Conservation (phyloP, 2,329 filamentous ascomycete species). For the Aspergillus terreus region DNA sequence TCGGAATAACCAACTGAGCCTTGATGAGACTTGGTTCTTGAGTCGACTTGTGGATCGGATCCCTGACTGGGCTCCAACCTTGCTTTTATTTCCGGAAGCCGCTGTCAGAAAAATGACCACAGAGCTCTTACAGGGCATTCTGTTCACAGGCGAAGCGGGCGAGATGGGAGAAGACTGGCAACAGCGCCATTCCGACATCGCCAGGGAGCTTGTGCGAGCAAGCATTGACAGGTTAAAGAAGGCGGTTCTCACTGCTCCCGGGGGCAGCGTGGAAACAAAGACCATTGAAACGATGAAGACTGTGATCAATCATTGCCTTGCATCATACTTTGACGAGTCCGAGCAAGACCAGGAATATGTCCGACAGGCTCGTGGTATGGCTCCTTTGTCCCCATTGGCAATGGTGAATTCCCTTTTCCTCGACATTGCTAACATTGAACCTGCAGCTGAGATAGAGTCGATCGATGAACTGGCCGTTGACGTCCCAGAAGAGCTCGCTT, state of each 20-base stretch:
- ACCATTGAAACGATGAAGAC: conserved; percentile 33
- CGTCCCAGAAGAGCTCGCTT: conserved; percentile 36
- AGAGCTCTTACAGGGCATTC: conserved; percentile 38
- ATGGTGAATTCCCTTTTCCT: background rate
- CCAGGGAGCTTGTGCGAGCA: conserved; percentile 28
- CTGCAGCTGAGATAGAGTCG: conserved; percentile 26
- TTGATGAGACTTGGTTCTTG: conserved; percentile 32
- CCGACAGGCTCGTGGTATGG: conserved; percentile 33
- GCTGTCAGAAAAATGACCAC: conserved; percentile 44
- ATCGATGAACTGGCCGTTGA: conserved; percentile 36
- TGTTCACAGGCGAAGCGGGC: conserved; percentile 38
- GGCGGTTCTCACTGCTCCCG: conserved; percentile 25
- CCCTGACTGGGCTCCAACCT: conserved; percentile 48
- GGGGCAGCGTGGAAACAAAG: conserved; percentile 30
- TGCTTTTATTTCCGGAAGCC: conserved; percentile 50
- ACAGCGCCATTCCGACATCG: conserved; percentile 25
- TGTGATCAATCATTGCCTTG: conserved; percentile 37
- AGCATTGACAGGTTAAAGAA: conserved; percentile 33
- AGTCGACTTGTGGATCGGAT: conserved; percentile 39
- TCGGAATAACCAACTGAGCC: conserved; percentile 34
- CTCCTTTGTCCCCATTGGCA: background rate
- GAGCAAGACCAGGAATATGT: conserved; percentile 35
- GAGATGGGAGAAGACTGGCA: conserved; percentile 25
- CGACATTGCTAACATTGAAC: conserved; percentile 1
- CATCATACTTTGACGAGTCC: conserved; percentile 33